A percentile compares a stretch with the other conserved stretches of the same genome.
Conservation (phyloP, 2,329 filamentous ascomycete species). For the Fusarium fracticaudum region DNA sequence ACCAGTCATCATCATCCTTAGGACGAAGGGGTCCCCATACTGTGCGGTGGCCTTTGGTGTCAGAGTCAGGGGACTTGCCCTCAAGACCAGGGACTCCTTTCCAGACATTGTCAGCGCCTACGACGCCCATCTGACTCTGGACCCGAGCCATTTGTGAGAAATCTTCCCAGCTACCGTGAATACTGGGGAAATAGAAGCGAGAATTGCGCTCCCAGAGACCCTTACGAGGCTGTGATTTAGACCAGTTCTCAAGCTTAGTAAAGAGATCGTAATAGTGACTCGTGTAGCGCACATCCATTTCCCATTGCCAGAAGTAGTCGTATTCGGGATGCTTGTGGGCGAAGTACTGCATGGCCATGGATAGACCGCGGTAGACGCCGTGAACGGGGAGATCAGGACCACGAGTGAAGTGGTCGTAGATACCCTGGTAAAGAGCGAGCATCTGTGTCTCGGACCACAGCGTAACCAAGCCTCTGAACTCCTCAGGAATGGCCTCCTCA, state of each 20-base stretch:
- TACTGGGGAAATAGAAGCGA: constrained; percentile 79
- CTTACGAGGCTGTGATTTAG: constrained; percentile 78
- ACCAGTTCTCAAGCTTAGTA: constrained; percentile 74
- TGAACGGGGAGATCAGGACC: constrained; percentile 80
- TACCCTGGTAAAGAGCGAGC: constrained; percentile 86
- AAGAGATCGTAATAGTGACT: constrained; percentile 85
- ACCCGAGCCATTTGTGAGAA: constrained; percentile 79
- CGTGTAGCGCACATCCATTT: constrained; percentile 91
- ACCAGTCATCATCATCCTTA: constrained; percentile 72
- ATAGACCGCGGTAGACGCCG: constrained; percentile 90
- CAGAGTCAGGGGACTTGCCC: constrained; percentile 50
- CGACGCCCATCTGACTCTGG: constrained; percentile 75
- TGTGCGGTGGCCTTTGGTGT: constrained; percentile 56
- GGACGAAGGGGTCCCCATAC: constrained; percentile 89
- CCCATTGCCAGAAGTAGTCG: constrained; percentile 94
- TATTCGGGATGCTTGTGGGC: constrained; percentile 89
- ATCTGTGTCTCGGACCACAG: constrained; percentile 96
- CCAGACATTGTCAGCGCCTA: constrained; percentile 75
- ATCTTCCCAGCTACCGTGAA: constrained; percentile 82
- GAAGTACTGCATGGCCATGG: constrained; percentile 96
- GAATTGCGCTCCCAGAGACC: constrained; percentile 83
- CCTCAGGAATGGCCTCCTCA: constrained; percentile 75
- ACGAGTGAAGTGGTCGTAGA: constrained; percentile 77
- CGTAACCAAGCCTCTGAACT: constrained; percentile 89
- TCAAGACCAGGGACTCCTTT: constrained; percentile 57